Conservation (phyloP, 345 rosid genomes). For the Rhodamnia rubescens region DNA sequence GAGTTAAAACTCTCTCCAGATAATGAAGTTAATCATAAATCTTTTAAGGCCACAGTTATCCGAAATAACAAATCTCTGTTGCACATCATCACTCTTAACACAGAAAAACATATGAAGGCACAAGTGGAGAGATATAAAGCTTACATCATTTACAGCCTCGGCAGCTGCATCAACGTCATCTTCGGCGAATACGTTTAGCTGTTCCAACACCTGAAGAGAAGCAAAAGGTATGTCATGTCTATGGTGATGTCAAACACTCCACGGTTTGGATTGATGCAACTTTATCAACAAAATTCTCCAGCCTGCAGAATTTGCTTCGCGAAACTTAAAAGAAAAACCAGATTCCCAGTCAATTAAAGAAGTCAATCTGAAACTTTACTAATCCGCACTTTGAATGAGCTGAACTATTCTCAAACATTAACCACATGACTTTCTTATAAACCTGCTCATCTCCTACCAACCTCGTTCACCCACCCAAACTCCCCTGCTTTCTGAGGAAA, state of each 20-base stretch:
- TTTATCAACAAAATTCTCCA: background rate
- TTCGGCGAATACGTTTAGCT: conserved; percentile 67
- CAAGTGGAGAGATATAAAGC: background rate
- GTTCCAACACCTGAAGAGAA: conserved; percentile 50
- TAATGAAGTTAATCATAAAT: no score
- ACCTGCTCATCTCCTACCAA: background rate
- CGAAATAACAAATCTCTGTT: accelerated
- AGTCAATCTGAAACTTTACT: background rate
- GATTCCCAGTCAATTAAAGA: background rate
- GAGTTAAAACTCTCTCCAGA: background rate
- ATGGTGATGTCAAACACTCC: background rate
- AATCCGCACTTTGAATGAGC: background rate
- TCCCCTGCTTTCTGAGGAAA: background rate
- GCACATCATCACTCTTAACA: background rate
- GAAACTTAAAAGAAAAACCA: background rate
- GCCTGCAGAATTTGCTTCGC: background rate
- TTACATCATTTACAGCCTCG: conserved; percentile 86
- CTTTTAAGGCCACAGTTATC: background rate
- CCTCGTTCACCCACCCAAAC: background rate
- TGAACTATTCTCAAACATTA: background rate
- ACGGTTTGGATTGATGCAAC: background rate
- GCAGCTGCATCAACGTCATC: conserved; percentile 65
- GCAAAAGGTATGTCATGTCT: background rate
- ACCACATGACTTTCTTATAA: background rate
- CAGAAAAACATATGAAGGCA: background rate